Conservation (phyloP, 306 rosid species). For the Pterocarpus macrocarpus region DNA sequence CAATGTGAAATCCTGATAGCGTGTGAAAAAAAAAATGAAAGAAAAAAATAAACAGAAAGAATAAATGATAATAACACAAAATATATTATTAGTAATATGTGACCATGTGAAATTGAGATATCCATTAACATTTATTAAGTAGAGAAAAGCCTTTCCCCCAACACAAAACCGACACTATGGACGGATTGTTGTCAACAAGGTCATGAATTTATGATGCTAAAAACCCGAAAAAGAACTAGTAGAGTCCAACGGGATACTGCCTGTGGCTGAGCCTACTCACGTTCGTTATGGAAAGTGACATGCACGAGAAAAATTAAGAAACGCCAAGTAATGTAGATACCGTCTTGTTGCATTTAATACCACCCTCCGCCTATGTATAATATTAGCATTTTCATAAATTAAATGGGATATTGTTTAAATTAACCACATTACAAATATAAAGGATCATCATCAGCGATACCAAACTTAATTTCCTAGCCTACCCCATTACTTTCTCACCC, state of each 20-base stretch:
- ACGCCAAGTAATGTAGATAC: not conserved
- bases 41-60: no score
- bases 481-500: constrained; percentile 25
- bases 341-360: not conserved
- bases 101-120: not conserved
- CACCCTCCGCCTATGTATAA: not conserved
- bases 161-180: not conserved
- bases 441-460: no score
- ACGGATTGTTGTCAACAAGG: not conserved
- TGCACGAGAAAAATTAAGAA: not conserved
- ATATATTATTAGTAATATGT: not conserved
- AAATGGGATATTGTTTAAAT: not conserved
- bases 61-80: not conserved
- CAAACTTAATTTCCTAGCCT: not conserved
- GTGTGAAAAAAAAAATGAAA: no score
- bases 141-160: not conserved
- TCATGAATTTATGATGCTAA: constrained; percentile 21
- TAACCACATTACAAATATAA: no score
- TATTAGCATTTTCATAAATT: not conserved
- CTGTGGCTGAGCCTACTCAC: not conserved
- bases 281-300: constrained; percentile 27
- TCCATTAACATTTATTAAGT: not conserved
- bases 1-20: no score
- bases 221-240: not conserved
- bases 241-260: not conserved